These are phyloP conservation scores for Thelephora ganbajun DNA, from an alignment of 768 basidiomycete species.

Conservation along the genomic window DNA sequence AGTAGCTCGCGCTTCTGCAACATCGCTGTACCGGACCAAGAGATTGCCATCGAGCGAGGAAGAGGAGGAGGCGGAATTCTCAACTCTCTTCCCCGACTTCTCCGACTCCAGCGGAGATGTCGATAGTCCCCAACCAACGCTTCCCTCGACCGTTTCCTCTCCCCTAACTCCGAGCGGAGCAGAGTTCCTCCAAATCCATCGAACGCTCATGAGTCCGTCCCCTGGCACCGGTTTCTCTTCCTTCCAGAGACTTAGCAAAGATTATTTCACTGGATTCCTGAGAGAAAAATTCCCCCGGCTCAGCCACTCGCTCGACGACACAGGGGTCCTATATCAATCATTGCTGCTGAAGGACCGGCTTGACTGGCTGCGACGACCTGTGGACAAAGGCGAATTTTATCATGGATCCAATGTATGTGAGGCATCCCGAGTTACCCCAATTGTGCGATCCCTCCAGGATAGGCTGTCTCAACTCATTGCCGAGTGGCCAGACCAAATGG, in stretches of 20 bases:
- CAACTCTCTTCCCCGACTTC: conserved; percentile 75
- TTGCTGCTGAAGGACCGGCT: conserved; percentile 30
- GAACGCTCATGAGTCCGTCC: background rate
- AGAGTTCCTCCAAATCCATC: background rate
- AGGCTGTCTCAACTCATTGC: conserved; percentile 44
- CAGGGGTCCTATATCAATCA: conserved; percentile 39
- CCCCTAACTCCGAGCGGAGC: background rate
- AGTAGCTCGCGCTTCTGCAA: conserved; percentile 45
- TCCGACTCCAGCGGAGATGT: conserved; percentile 39
- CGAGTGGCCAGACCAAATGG: conserved; percentile 98
- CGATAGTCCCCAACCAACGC: background rate
- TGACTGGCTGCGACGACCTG: conserved; percentile 15
- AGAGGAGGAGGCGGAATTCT: conserved; percentile 79
- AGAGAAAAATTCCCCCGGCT: background rate
- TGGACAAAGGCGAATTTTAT: conserved; percentile 50
- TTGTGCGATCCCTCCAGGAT: conserved; percentile 34
- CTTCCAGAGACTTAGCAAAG: background rate
- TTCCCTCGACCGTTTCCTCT: background rate
- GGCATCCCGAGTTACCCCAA: conserved; percentile 39
- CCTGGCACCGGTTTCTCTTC: background rate
- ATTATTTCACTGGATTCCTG: conserved; percentile 19
- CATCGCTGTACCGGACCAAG: conserved; percentile 64
- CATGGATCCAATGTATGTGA: conserved; percentile 62
- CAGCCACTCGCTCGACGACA: conserved; percentile 26
- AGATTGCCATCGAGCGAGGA: conserved; percentile 46